These are phyloP conservation scores for Suillus brevipes DNA, from an alignment of 768 basidiomycete species.

Conservation along the genomic window DNA sequence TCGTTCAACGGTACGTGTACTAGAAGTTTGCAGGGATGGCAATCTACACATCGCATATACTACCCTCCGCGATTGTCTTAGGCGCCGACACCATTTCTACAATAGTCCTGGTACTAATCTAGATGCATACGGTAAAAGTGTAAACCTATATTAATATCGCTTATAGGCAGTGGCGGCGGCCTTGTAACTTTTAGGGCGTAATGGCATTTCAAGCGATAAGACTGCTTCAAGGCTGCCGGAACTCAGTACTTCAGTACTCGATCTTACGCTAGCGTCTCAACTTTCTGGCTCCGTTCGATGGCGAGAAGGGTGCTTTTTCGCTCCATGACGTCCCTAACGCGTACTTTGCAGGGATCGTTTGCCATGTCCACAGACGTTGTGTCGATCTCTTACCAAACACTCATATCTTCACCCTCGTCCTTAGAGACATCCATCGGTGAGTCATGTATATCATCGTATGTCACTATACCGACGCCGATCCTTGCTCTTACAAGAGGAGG, in stretches of 20 bases:
- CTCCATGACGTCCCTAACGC: slow-evolving; percentile 6
- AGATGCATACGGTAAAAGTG: not conserved
- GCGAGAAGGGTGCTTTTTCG: slow-evolving; percentile 16
- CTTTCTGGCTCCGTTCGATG: slow-evolving; percentile 8
- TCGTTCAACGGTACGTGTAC: not conserved
- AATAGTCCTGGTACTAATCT: not conserved
- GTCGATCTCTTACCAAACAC: slow-evolving; percentile 59
- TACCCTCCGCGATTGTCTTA: not conserved
- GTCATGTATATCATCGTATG: slow-evolving; percentile 10
- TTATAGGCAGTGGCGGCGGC: no score
- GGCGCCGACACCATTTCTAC: not conserved
- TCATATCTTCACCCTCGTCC: slow-evolving; percentile 53
- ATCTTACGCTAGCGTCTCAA: not conserved
- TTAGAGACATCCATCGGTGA: slow-evolving; percentile 64
- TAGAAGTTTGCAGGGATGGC: not conserved
- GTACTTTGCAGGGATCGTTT: slow-evolving; percentile 17
- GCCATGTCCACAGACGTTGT: slow-evolving; percentile 34
- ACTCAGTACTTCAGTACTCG: not conserved
- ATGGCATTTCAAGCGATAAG: not conserved
- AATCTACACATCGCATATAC: not conserved
- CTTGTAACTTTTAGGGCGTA: no score
- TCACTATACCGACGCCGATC: not conserved
- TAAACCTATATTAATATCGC: no score
- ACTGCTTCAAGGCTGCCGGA: not conserved
- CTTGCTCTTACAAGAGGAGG: slow-evolving; percentile 50